phyloP scores from a whole-genome alignment of 1,284 basidiomycete genomes.

The Ganoderma lucidum region DNA sequence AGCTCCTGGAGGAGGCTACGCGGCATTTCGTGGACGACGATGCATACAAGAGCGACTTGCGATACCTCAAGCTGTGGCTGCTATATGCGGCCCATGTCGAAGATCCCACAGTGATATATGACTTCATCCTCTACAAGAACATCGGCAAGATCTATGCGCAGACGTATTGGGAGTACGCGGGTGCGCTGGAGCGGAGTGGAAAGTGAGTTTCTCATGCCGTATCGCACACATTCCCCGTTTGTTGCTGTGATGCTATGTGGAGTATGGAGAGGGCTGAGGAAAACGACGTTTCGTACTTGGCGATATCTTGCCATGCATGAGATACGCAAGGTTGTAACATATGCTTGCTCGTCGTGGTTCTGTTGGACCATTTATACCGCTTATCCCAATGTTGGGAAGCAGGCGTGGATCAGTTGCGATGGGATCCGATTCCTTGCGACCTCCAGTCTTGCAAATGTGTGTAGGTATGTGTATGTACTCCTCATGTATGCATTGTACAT shows the following conservation, averaged over 20 bases:
- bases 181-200: conserved; percentile 35
- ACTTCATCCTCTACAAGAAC: conserved; percentile 86
- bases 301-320: background rate
- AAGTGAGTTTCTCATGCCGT: conserved; percentile 33
- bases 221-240: background rate
- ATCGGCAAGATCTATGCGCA: conserved; percentile 85
- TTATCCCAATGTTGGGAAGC: background rate
- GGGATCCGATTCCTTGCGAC: background rate
- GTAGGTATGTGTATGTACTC: background rate
- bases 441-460: background rate
- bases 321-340: background rate
- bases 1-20: conserved; percentile 80
- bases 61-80: conserved; percentile 91
- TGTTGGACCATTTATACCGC: background rate
- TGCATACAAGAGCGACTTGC: conserved; percentile 84
- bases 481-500: background rate
- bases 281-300: background rate
- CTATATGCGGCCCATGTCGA: conserved; percentile 87
- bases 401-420: background rate
- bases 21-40: conserved; percentile 82
- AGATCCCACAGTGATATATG: conserved; percentile 76
- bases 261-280: background rate
- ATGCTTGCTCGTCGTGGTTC: background rate
- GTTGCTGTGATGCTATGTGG: background rate
- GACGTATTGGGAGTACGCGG: conserved; percentile 89